Percentiles rank a stretch among this genome's conserved stretches.
Conservation (phyloP, 768 basidiomycete genomes). For the Lactarius psammicola region DNA sequence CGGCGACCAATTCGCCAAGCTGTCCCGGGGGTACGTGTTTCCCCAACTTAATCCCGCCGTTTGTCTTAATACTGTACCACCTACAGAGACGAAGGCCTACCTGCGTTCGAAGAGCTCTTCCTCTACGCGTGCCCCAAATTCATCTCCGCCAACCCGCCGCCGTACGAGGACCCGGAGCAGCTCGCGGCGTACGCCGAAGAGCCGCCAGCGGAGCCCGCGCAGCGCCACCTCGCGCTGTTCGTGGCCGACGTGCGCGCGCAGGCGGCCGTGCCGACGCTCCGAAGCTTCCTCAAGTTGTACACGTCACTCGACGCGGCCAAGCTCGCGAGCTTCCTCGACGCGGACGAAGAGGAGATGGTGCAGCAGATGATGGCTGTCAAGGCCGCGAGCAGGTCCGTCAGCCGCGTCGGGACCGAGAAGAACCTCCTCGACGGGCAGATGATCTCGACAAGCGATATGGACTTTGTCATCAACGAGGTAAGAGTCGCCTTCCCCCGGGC, state of each 20-base stretch:
- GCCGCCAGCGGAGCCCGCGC: conserved; percentile 64
- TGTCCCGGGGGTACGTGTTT: conserved; percentile 72
- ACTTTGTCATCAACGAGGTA: conserved; percentile 95
- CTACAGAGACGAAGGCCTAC: conserved; percentile 63
- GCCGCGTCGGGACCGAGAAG: conserved; percentile 49
- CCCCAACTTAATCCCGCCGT: background rate
- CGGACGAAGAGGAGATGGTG: conserved; percentile 90
- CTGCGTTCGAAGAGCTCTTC: conserved; percentile 91
- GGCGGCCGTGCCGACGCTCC: conserved; percentile 75
- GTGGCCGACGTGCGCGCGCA: conserved; percentile 76
- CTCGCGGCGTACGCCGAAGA: conserved; percentile 46
- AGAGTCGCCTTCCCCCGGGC: too few relatives aligned
- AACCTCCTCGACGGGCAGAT: conserved; percentile 79
- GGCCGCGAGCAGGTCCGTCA: conserved; percentile 75
- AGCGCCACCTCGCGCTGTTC: conserved; percentile 83
- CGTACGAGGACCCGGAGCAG: conserved; percentile 75
- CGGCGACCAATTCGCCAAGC: conserved; percentile 85
- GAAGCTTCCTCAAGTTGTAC: conserved; percentile 93
- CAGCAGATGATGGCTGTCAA: conserved; percentile 98
- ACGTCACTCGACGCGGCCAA: conserved; percentile 90
- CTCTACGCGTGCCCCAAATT: conserved; percentile 95
- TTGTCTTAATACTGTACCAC: background rate
- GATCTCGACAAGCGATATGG: conserved; percentile 88
- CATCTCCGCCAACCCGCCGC: conserved; percentile 91
- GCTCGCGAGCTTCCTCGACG: conserved; percentile 87